phyloP scores from a whole-genome alignment of 108 stramenopile species.

The Cyclotella kingstonii region DNA sequence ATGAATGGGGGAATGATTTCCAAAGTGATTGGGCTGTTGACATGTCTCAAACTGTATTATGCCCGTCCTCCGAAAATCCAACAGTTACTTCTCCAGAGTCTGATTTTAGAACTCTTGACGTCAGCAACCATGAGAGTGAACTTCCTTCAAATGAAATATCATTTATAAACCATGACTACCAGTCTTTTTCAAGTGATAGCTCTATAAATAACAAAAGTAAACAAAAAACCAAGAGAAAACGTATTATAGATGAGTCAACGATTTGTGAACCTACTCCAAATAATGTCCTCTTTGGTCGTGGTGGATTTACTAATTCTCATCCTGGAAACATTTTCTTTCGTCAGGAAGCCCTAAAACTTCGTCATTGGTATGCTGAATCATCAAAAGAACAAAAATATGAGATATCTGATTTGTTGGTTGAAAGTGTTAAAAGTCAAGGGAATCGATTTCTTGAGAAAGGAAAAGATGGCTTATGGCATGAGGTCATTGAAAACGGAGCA shows the following conservation, averaged over 20 bases:
- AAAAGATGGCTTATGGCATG: slow-evolving; percentile 40
- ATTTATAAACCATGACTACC: no score
- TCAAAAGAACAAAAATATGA: slow-evolving; percentile 39
- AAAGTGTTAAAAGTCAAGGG: slow-evolving; percentile 23
- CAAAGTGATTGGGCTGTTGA: neutral
- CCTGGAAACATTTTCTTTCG: slow-evolving; percentile 76
- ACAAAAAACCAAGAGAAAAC: slow-evolving; percentile 7
- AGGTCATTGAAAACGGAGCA: slow-evolving; percentile 37
- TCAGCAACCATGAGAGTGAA: no score
- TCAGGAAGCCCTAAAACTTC: slow-evolving; percentile 19
- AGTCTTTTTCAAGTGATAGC: no score
- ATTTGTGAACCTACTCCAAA: slow-evolving; percentile 43
- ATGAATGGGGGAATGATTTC: slow-evolving; percentile 36
- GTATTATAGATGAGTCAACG: slow-evolving; percentile 12
- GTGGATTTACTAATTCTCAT: slow-evolving; percentile 66
- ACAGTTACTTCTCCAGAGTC: no score
- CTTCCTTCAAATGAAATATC: no score
- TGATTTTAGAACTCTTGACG: no score
- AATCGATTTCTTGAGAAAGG: slow-evolving; percentile 41
- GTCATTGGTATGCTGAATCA: slow-evolving; percentile 18
- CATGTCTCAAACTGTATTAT: neutral
- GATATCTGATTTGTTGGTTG: slow-evolving; percentile 31
- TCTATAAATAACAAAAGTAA: neutral
- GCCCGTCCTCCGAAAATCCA: neutral
- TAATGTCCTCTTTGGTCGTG: slow-evolving; percentile 77